A percentile compares a stretch with the other conserved stretches of the same genome.
Conservation (phyloP, 2,329 filamentous ascomycete species). For the Scleromitrula shiraiana region DNA sequence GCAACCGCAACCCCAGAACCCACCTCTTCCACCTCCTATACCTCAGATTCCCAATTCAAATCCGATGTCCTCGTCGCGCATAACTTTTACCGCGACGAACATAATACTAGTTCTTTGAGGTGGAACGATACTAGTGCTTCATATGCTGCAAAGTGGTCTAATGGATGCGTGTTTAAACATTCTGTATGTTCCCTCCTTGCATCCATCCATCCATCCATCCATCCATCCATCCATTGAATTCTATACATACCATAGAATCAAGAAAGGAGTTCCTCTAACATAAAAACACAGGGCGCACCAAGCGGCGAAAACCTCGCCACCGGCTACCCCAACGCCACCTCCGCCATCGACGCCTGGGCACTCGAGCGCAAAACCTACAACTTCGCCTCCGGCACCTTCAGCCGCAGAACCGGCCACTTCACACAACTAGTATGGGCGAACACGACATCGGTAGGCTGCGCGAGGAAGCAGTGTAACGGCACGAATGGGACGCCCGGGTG, state of each 20-base stretch:
- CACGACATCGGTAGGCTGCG: conserved; percentile 53
- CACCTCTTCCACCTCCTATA: conserved; percentile 32
- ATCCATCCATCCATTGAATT: too few relatives aligned
- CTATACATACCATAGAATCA: too few relatives aligned
- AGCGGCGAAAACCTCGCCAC: conserved; percentile 70
- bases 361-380: conserved; percentile 51
- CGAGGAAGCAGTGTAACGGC: conserved; percentile 33
- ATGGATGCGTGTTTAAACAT: conserved; percentile 44
- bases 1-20: not conserved
- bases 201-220: not conserved
- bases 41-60: conserved; percentile 34
- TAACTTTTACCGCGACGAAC: conserved; percentile 55
- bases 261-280: too few relatives aligned
- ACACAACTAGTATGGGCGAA: conserved; percentile 65
- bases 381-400: conserved; percentile 49
- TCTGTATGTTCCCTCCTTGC: conserved; percentile 33
- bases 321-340: conserved; percentile 52
- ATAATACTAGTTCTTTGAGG: conserved; percentile 48
- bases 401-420: conserved; percentile 58
- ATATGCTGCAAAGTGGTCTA: conserved; percentile 45
- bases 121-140: conserved; percentile 60
- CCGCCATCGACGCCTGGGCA: conserved; percentile 59
- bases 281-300: conserved; percentile 52
- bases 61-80: conserved; percentile 54
- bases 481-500: conserved; percentile 40